Percentiles rank a stretch among this genome's conserved stretches.
Conservation (phyloP, 1,284 basidiomycete genomes). For the Ganoderma sinense region DNA sequence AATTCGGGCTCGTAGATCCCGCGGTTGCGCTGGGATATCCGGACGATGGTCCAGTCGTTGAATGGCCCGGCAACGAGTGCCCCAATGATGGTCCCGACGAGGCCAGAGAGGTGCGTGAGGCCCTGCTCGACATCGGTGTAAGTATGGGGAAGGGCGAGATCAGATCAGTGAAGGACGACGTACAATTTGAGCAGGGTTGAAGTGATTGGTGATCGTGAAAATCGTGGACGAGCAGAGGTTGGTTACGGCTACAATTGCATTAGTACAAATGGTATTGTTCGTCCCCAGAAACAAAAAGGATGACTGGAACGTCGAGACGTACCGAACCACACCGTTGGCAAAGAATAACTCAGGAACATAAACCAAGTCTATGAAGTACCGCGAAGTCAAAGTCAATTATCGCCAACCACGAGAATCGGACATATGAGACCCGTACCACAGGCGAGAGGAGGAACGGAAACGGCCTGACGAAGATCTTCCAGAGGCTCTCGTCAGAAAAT, state of each 20-base stretch:
- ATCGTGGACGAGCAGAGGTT: background rate
- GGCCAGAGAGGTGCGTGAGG: slow-evolving; percentile 50
- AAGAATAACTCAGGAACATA: slow-evolving; percentile 45
- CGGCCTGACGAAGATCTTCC: slow-evolving; percentile 47
- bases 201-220: background rate
- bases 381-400: background rate
- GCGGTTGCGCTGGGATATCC: slow-evolving; percentile 49
- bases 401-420: background rate
- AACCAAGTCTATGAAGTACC: slow-evolving; percentile 42
- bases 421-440: slow-evolving; percentile 37
- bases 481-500: slow-evolving; percentile 43
- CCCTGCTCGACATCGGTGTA: slow-evolving; percentile 30
- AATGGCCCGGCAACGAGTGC: slow-evolving; percentile 49
- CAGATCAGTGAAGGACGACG: background rate
- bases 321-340: slow-evolving; percentile 54
- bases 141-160: too few species aligned
- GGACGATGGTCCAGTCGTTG: slow-evolving; percentile 51
- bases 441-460: slow-evolving; percentile 51
- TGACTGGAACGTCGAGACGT: slow-evolving; percentile 2
- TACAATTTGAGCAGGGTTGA: background rate
- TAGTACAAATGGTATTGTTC: background rate
- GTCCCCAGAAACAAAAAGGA: too few species aligned
- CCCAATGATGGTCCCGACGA: slow-evolving; percentile 50
- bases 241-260: too few species aligned
- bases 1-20: slow-evolving; percentile 58